Evolutionary conservation across 352 stramenopile genomes (phyloP).

Genomic region (Saprolegnia diclina): DNA sequence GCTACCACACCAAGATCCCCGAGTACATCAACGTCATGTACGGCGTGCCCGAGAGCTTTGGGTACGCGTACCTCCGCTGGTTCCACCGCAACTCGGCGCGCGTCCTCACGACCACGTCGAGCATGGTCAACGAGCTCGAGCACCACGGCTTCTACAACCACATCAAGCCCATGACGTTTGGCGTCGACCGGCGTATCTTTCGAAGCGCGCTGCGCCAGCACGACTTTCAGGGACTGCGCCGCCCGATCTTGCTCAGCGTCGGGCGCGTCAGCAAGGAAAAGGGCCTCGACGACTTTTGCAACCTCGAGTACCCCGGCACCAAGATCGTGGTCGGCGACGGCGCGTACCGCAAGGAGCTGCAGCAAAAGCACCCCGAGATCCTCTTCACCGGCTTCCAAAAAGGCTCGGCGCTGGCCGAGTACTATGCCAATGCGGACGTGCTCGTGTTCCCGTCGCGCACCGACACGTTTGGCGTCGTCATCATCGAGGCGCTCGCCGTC

Average conservation of each 20-base stretch:
- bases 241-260: conserved; percentile 22
- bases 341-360: conserved; percentile 23
- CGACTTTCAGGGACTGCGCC: conserved; percentile 10
- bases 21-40: conserved; percentile 24
- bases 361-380: conserved; percentile 16
- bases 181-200: conserved; percentile 17
- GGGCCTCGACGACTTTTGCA: conserved; percentile 23
- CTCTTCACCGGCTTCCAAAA: conserved; percentile 18
- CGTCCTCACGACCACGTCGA: conserved; percentile 13
- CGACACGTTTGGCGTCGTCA: conserved; percentile 23
- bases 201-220: neutral
- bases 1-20: conserved; percentile 25
- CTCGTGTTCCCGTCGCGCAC: conserved; percentile 12
- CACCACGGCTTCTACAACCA: conserved; percentile 21
- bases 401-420: conserved; percentile 10
- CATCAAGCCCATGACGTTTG: conserved; percentile 25
- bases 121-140: conserved; percentile 17
- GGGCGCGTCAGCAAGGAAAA: conserved; percentile 21
- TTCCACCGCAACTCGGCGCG: conserved; percentile 24
- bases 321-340: conserved; percentile 23
- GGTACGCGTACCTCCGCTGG: conserved; percentile 22
- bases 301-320: conserved; percentile 19
- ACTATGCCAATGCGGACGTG: conserved; percentile 16
- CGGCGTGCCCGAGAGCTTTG: conserved; percentile 17
- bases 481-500: conserved; percentile 19